Evolutionary conservation across 2,329 filamentous ascomycete species (phyloP).

Genomic region (Ceratocystiopsis minuta): DNA sequence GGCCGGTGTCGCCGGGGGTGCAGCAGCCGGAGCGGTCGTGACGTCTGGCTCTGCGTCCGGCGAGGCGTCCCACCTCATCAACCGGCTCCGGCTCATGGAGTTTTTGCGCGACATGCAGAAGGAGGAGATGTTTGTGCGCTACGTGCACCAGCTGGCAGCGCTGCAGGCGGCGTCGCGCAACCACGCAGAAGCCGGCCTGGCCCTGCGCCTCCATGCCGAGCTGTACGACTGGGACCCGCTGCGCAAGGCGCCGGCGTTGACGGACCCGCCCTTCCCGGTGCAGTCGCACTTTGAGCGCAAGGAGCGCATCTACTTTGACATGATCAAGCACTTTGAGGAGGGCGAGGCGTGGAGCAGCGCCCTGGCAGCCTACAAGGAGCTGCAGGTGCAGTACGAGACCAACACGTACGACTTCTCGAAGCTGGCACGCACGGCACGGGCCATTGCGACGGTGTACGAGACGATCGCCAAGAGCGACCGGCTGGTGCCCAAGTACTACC

Average conservation of each 20-base stretch:
- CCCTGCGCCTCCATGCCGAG: constrained; percentile 77
- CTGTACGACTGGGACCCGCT: constrained; percentile 80
- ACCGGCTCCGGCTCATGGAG: constrained; percentile 82
- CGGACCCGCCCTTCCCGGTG: constrained; percentile 59
- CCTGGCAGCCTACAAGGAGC: constrained; percentile 72
- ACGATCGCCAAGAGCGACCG: constrained; percentile 67
- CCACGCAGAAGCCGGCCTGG: constrained; percentile 72
- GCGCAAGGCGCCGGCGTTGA: constrained; percentile 43
- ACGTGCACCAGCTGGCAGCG: constrained; percentile 77
- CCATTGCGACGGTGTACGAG: constrained; percentile 86
- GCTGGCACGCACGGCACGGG: constrained; percentile 70
- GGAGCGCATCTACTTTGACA: constrained; percentile 79
- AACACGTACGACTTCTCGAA: constrained; percentile 86
- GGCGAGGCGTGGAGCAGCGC: constrained; percentile 89
- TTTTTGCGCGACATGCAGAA: constrained; percentile 94
- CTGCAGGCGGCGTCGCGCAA: constrained; percentile 62
- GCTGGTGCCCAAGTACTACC: constrained; percentile 71
- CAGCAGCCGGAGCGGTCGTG: neutral
- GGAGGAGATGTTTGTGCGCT: constrained; percentile 89
- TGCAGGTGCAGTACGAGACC: constrained; percentile 77
- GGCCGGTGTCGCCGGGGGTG: neutral
- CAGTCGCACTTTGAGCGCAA: constrained; percentile 86
- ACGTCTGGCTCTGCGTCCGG: constrained; percentile 18
- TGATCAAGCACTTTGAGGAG: constrained; percentile 89
- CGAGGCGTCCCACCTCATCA: constrained; percentile 69